Base-by-base conservation (phyloP, 129 eudicot species). In the Cynara cardunculus region DNA sequence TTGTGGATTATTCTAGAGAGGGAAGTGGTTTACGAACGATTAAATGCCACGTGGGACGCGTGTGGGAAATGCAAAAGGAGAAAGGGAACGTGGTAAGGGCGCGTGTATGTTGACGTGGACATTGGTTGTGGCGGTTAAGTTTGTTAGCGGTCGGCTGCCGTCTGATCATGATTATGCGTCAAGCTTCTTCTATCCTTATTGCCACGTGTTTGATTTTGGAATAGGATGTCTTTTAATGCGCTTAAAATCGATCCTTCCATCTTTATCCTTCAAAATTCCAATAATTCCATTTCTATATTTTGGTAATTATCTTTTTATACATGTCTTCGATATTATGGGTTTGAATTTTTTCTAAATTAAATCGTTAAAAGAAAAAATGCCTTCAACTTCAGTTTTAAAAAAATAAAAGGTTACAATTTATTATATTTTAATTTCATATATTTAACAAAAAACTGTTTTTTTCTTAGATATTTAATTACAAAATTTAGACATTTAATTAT, bases 141-240 rank as follows among this genome's bases (percentile, higher is more conserved):
- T 76, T 69, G 73, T 79, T 79, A 71, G 71, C 39, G 67, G 77
- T 82, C 85, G 85, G 77, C 81, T 16, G 81, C 85, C 81, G 85
- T 81, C 77, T 76, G 14, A 76, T 69, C 76, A 69, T 53, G 72
- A 76, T 69, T 82, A 69, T 53, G 72, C 81, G 72, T 75, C 81
- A 75, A 67, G 44, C 19, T 81, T 81, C 85, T 11, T 67, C 75
- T 56, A 81, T 32, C 64, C 70, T 76, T 11, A 53, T 32, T 75
- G 81, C 77, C 81, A 82, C 85, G 73, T 76, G 72, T 67, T 31
- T 16, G 7, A 35, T 32, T 71, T 56, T 56, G 65, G 25, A 18
- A 56, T 56, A n/a, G 0, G 24, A 56, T 18, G 65, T 56, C 22
- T 56, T 56, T 56, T 46, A 46, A 46, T 46, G 59, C 59, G 59